A percentile compares a stretch with the other conserved stretches of the same genome.
phyloP scores from a whole-genome alignment of 2,329 filamentous ascomycete genomes.

The Alternaria viburni region DNA sequence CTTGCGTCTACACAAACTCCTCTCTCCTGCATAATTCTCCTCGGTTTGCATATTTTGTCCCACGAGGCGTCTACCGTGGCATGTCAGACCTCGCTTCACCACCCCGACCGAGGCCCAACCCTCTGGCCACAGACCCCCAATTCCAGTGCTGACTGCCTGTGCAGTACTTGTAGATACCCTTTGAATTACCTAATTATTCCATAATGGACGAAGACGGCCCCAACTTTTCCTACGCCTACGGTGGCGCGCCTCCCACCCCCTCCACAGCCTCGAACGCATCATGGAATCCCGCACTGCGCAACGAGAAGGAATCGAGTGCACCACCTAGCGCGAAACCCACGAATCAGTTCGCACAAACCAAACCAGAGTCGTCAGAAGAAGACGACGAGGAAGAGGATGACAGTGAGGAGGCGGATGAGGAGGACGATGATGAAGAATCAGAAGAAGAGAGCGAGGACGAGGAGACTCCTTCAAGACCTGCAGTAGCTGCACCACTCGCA shows the following conservation, averaged over 20 bases:
- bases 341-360: conserved; percentile 21
- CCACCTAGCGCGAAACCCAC: conserved; percentile 13
- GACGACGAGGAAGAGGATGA: conserved; percentile 26
- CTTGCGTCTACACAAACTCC: neutral
- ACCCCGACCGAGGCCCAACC: conserved; percentile 15
- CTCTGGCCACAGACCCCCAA: neutral
- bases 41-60: neutral
- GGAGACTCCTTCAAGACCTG: conserved; percentile 6
- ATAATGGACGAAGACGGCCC: conserved; percentile 47
- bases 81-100: conserved; percentile 6
- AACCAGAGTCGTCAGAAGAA: conserved; percentile 25
- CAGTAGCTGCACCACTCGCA: conserved; percentile 2
- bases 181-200: conserved; percentile 33
- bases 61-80: conserved; percentile 5
- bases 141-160: conserved; percentile 31
- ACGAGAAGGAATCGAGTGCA: conserved; percentile 42
- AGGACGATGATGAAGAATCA: conserved; percentile 17
- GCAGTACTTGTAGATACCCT: conserved; percentile 46
- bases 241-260: conserved; percentile 26
- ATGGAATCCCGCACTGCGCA: conserved; percentile 64
- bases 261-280: conserved; percentile 48
- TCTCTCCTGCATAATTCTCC: neutral
- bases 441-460: conserved; percentile 11
- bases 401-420: conserved; percentile 13
- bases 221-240: conserved; percentile 51